Base-by-base conservation (phyloP, 805 yeast species). In the Barnettozyma salicaria region DNA sequence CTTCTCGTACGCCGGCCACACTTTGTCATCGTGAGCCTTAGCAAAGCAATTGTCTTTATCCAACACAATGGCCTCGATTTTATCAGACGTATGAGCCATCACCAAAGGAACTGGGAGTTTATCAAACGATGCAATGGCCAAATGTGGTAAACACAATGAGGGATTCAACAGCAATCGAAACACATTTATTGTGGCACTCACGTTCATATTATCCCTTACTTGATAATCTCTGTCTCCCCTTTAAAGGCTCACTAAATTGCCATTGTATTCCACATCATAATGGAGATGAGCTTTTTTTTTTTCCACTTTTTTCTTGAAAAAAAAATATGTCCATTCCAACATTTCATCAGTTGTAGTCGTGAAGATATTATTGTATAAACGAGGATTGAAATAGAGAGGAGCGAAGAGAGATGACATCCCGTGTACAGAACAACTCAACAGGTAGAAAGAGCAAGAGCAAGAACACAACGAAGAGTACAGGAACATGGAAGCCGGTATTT, bases 41-140 rank as follows among this genome's bases (percentile, higher is more conserved):
- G 98, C 95, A 56, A 92, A 84, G 54, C 97, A 90, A 58, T 92
- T 92, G 61, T 92, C 98, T 57, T 92, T 92, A 55, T 92, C 98
- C 19, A 92, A 65, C 0, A 92, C 90, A 2, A 89, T 70, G 0
- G 88, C 95, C 51, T 76, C 80, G 40, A 85, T 81, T n/a, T n/a
- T n/a, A 5, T 49, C 49, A 32, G 60, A 39, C 41, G 50, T 31
- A 14, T 21, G 19, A 4, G 35, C 35, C 5, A 8, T 61, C 31
- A 21, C 36, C 18, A 73, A 45, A 0, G 92, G 85, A 4, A 81
- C 55, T 0, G 79, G 72, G 4, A 83, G 55, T 34, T 74, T 71
- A 48, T 75, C 78, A 48, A 82, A 81, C 1, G 77, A 74, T 13
- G 71, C 54, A 11, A 76, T 66, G 0, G 70, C 61, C 18, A 72